Evolutionary conservation across 2,329 filamentous ascomycete species (phyloP).

Genomic region (Ophiostoma triangulosporum): DNA sequence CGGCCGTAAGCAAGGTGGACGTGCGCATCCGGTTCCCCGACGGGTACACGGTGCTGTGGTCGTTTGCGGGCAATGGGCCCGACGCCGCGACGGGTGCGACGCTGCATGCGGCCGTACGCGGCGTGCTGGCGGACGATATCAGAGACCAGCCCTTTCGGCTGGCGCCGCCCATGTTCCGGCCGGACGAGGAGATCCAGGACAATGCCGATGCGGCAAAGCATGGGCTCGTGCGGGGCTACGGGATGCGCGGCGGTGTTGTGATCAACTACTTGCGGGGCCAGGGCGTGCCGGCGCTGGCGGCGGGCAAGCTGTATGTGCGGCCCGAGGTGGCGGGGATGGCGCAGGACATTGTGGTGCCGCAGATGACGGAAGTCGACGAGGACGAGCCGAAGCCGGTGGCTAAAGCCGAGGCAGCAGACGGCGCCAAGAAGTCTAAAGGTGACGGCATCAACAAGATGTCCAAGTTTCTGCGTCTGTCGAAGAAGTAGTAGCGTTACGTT

Average conservation of each 20-base stretch:
- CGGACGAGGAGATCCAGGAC: conserved; percentile 35
- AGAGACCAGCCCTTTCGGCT: conserved; percentile 57
- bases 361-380: conserved; percentile 30
- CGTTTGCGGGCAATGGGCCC: conserved; percentile 34
- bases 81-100: conserved; percentile 54
- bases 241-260: conserved; percentile 56
- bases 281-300: conserved; percentile 38
- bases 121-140: conserved; percentile 52
- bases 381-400: conserved; percentile 26
- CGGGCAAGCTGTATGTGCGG: conserved; percentile 45
- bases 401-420: conserved; percentile 14
- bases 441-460: conserved; percentile 21
- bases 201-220: conserved; percentile 29
- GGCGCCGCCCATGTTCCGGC: conserved; percentile 38
- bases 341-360: conserved; percentile 51
- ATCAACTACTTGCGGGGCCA: conserved; percentile 67
- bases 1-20: conserved; percentile 52
- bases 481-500: conserved; percentile 9
- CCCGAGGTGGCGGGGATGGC: conserved; percentile 45
- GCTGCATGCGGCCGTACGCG: conserved; percentile 62
- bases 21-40: conserved; percentile 83
- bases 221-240: conserved; percentile 58
- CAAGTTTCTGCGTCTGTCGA: conserved; percentile 14
- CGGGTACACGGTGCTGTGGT: conserved; percentile 61
- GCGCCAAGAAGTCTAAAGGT: conserved; percentile 17